Evolutionary conservation across 208 protist species (phyloP).

Genomic region (Leishmania aethiopica): DNA sequence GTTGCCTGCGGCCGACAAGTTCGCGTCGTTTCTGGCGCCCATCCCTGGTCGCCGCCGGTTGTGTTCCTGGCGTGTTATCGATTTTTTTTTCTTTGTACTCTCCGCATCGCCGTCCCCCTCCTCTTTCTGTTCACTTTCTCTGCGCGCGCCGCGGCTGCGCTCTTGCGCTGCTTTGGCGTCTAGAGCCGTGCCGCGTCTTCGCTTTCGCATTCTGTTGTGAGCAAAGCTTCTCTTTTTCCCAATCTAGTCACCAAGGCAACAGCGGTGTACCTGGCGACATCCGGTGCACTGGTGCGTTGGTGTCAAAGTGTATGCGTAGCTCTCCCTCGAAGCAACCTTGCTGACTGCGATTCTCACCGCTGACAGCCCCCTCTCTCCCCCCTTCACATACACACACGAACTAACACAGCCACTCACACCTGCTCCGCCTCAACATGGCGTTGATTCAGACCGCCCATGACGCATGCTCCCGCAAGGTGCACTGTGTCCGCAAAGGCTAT

Average conservation of each 20-base stretch:
- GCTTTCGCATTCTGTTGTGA: not conserved
- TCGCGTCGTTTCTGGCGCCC: not conserved
- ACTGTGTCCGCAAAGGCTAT: conserved; percentile 86
- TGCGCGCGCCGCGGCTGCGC: not conserved
- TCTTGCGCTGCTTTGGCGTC: not conserved
- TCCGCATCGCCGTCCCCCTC: not conserved
- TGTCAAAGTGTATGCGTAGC: not conserved
- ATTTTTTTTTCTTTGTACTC: not conserved
- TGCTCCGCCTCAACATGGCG: conserved; percentile 47
- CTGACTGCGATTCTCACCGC: conserved; percentile 1
- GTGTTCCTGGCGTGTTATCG: not conserved
- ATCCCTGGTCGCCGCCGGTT: not conserved
- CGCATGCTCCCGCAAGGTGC: conserved; percentile 89
- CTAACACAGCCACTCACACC: not conserved
- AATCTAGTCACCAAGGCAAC: not conserved
- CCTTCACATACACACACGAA: not conserved
- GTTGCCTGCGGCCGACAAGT: not conserved
- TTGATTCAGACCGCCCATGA: conserved; percentile 87
- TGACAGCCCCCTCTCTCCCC: no score
- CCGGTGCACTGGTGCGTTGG: not conserved
- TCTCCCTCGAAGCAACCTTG: not conserved
- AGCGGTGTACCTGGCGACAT: not conserved
- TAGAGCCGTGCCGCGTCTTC: not conserved
- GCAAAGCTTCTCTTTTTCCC: not conserved
- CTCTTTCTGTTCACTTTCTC: not conserved